phyloP scores from a whole-genome alignment of 768 basidiomycete species.

The Macrolepiota dolichaula region DNA sequence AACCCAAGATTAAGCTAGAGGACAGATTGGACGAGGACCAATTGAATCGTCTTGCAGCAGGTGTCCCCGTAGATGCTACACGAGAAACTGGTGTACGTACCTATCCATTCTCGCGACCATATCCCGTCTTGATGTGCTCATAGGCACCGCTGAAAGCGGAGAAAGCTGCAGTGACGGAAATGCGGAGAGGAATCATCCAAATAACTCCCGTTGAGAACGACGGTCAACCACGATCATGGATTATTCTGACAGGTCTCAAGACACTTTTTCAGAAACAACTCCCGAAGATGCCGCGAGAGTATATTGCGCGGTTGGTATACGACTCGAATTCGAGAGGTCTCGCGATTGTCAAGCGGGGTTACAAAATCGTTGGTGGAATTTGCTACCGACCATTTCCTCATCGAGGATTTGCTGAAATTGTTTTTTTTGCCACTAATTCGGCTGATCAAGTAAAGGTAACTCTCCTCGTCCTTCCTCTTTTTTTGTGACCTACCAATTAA shows the following conservation, averaged over 20 bases:
- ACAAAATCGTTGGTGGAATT: conserved; percentile 96
- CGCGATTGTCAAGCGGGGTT: conserved; percentile 92
- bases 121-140: conserved; percentile 3
- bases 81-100: conserved; percentile 29
- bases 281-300: conserved; percentile 98
- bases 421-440: conserved; percentile 96
- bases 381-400: conserved; percentile 96
- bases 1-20: conserved; percentile 63
- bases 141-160: conserved; percentile 61
- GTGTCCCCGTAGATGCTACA: conserved; percentile 72
- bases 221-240: conserved; percentile 64
- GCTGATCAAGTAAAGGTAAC: conserved; percentile 95
- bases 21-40: conserved; percentile 80
- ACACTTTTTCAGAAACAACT: conserved; percentile 96
- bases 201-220: conserved; percentile 87
- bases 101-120: not conserved
- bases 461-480: not conserved
- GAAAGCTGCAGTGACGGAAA: conserved; percentile 77
- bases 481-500: not conserved
- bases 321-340: conserved; percentile 90
- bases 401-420: conserved; percentile 94
- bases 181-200: conserved; percentile 78
- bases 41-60: conserved; percentile 72
- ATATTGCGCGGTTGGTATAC: conserved; percentile 93
- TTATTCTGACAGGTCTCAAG: conserved; percentile 93